phyloP scores from a whole-genome alignment of 2,329 filamentous ascomycete genomes.

The Botrytis porri region DNA sequence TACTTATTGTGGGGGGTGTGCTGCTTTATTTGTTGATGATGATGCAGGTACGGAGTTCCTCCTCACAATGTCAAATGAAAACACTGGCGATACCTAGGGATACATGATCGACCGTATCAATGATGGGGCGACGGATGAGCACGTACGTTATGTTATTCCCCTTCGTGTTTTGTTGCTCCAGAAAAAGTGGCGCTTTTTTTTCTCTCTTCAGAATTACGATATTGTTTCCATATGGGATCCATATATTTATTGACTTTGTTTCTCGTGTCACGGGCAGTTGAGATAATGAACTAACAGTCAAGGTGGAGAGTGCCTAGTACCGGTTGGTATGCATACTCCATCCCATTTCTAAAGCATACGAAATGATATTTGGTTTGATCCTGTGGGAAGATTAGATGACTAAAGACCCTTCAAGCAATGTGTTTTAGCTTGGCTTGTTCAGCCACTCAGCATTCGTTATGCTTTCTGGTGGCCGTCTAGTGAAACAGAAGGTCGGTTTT shows the following conservation, averaged over 20 bases:
- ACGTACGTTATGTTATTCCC: neutral
- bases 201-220: neutral
- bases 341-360: constrained; percentile 9
- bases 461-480: neutral
- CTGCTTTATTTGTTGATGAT: neutral
- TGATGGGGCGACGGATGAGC: neutral
- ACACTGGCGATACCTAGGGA: neutral
- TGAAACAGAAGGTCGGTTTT: constrained; percentile 12
- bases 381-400: constrained; percentile 20
- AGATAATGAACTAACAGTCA: neutral
- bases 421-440: constrained; percentile 1
- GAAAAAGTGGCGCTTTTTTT: neutral
- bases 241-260: neutral
- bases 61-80: neutral
- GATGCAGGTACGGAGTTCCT: constrained; percentile 5
- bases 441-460: neutral
- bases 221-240: neutral
- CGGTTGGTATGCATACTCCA: neutral
- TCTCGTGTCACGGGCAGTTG: neutral
- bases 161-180: constrained; percentile 6
- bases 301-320: neutral
- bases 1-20: neutral
- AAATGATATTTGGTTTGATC: neutral
- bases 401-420: neutral
- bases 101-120: constrained; percentile 6